Evolutionary conservation across 192 early-diverging fungal species (phyloP), one percentile per base, ranked within the genome.

Genomic region (Coemansia sp.): DNA sequence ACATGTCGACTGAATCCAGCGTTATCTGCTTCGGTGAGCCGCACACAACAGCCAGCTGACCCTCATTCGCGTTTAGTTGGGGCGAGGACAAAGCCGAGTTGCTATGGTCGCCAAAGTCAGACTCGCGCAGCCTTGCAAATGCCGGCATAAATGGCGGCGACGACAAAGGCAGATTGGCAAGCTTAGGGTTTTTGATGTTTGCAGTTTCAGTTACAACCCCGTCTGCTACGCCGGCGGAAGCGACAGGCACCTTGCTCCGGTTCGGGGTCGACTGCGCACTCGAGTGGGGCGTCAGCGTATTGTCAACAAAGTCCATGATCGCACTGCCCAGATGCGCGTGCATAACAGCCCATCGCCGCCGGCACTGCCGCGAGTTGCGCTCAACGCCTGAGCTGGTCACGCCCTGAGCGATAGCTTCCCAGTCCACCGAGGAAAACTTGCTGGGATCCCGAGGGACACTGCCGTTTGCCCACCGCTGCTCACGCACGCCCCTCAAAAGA

Each of bases 251-350:
- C 14, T 31, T 51, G 7, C 34, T 48, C 14, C 60, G 49, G 18
- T 49, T 40, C 0, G 77, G 77, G 3, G 77, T 80, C 45, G 58
- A 58, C 17, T 75, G 68, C 4, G 69, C 63, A 42, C 77, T 80
- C 3, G 77, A 80, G 31, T 75, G 77, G 14, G 77, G 77, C 20
- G 77, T 75, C 16, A 73, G 69, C 54, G 69, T 54, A 28, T 63
- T 72, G 52, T 80, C 77, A 32, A 80, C 77, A 67, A 75, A 80
- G 22, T 80, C 77, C 77, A 80, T 73, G 18, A 80, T 80, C 7
- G 72, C 66, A 6, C 57, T 40, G 36, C 77, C 77, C 64, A 80
- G 56, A 20, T 80, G 77, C 16, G 57, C 54, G 25, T 72, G 56
- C 69, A 80, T 74, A 17, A 74, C 73, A 2, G 77, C 72, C 77